Base-by-base conservation (phyloP, 2,329 filamentous ascomycete species). In the Taxawa tesnikishii region DNA sequence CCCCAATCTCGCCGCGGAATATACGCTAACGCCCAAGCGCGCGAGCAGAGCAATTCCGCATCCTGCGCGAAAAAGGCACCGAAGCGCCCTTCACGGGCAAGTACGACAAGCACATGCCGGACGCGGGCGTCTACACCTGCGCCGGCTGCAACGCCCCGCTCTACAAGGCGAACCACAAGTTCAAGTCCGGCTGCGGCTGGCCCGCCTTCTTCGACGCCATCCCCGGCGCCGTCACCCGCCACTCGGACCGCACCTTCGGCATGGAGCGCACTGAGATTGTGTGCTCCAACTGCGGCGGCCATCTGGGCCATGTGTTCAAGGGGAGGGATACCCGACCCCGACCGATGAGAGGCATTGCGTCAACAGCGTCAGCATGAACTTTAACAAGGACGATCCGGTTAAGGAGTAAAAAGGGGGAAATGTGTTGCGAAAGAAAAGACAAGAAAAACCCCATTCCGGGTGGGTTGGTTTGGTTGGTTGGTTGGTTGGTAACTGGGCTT, bases 321-420 rank as follows among this genome's bases (percentile, higher is more conserved):
- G 84, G 84, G 84, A 93, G 58, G 79, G 82, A 13, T 88, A 78
- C 50, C 50, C 67, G 6, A 92, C 81, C 14, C 85, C 90, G 4
- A 96, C 87, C 13, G 80, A 98, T 55, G 90, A 98, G 73, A 71
- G 90, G 39, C 90, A 98, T 63, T 98, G 90, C 52, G 90, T 98
- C 37, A 98, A 96, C 54, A 90, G 83, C 50, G 62, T 96, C 32
- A 92, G 83, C 53, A 63, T 96, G 59, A 90, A 76, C 46, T 96
- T 98, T 52, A n/a, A n/a, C n/a, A n/a, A n/a, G n/a, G n/a, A n/a
- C n/a, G n/a, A n/a, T n/a, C n/a, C n/a, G n/a, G n/a, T n/a, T n/a
- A n/a, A n/a, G n/a, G n/a, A n/a, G n/a, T n/a, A n/a, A n/a, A n/a
- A n/a, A n/a, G n/a, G n/a, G n/a, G n/a, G n/a, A n/a, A n/a, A n/a